phyloP scores from a whole-genome alignment of 2,329 filamentous ascomycete species.

The Juglanconis oblonga region DNA sequence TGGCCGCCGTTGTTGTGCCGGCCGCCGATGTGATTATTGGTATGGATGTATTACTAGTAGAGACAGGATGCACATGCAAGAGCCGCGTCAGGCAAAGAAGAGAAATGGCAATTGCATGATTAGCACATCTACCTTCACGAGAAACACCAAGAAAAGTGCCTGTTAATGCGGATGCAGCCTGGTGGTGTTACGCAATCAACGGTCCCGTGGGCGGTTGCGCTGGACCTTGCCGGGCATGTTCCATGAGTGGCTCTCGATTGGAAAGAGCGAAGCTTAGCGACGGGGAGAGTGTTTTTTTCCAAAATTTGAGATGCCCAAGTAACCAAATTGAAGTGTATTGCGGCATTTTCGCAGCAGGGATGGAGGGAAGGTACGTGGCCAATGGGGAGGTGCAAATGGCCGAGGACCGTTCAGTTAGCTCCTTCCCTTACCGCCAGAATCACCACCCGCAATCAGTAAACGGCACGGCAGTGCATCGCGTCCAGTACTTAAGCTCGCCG shows the following conservation, averaged over 20 bases:
- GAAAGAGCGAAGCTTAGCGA: not conserved
- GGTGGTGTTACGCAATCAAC: too few species aligned
- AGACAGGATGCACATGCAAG: too few species aligned
- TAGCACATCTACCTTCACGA: too few species aligned
- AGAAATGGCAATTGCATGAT: too few species aligned
- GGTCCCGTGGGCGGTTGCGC: too few species aligned
- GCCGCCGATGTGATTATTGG: too few species aligned
- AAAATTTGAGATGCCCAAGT: not conserved
- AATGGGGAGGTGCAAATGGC: not conserved
- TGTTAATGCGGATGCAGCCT: too few species aligned
- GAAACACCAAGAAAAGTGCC: too few species aligned
- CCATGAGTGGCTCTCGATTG: too few species aligned
- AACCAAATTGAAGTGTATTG: not conserved
- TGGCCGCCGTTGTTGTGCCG: too few species aligned
- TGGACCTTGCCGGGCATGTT: too few species aligned
- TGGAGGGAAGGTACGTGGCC: not conserved
- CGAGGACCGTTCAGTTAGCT: not conserved
- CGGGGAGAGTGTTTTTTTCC: not conserved
- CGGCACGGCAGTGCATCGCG: slow-evolving; percentile 46
- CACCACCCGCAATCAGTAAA: slow-evolving; percentile 53
- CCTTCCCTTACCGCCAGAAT: slow-evolving; percentile 23
- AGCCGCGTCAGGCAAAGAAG: not conserved
- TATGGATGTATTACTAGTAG: not conserved
- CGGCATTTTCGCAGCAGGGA: not conserved
- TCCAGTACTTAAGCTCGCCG: slow-evolving; percentile 60